Evolutionary conservation across 768 basidiomycete genomes (phyloP).

Genomic region (Pisolithus albus): DNA sequence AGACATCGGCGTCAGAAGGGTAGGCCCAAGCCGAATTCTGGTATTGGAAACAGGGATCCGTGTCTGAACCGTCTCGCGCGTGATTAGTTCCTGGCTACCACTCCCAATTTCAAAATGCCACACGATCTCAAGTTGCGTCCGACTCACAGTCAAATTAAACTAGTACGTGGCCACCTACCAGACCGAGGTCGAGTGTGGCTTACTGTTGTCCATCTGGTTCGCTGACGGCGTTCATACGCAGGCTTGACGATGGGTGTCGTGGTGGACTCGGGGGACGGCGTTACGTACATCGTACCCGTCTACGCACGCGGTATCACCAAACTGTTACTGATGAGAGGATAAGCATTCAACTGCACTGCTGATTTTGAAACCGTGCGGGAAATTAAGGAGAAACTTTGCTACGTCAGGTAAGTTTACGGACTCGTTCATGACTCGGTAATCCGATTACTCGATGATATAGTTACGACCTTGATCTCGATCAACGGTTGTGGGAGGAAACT

Average conservation of each 20-base stretch:
- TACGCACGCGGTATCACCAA: slow-evolving; percentile 99
- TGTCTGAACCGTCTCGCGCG: slow-evolving; percentile 26
- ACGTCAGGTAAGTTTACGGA: slow-evolving; percentile 65
- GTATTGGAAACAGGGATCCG: slow-evolving; percentile 34
- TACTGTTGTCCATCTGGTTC: no score
- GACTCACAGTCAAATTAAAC: no score
- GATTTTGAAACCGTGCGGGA: slow-evolving; percentile 99
- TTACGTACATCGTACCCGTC: slow-evolving; percentile 98
- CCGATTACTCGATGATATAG: slow-evolving; percentile 32
- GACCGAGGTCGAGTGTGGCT: slow-evolving; percentile 39
- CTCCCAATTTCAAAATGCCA: slow-evolving; percentile 24
- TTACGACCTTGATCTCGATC: slow-evolving; percentile 96
- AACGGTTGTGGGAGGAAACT: slow-evolving; percentile 89
- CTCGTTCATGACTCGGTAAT: background rate
- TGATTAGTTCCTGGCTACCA: slow-evolving; percentile 7
- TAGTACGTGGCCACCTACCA: no score
- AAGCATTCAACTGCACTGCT: slow-evolving; percentile 98
- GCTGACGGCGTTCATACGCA: slow-evolving; percentile 26
- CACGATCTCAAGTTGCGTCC: slow-evolving; percentile 14
- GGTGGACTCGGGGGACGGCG: slow-evolving; percentile 98
- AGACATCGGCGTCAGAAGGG: slow-evolving; percentile 28
- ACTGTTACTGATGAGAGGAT: slow-evolving; percentile 99
- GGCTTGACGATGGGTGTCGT: slow-evolving; percentile 98
- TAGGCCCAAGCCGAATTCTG: slow-evolving; percentile 30
- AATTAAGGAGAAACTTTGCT: slow-evolving; percentile 99